Percentiles rank a stretch among this genome's conserved stretches.
phyloP scores from a whole-genome alignment of 148 eudicot species.

The Nepenthes mirabilis region DNA sequence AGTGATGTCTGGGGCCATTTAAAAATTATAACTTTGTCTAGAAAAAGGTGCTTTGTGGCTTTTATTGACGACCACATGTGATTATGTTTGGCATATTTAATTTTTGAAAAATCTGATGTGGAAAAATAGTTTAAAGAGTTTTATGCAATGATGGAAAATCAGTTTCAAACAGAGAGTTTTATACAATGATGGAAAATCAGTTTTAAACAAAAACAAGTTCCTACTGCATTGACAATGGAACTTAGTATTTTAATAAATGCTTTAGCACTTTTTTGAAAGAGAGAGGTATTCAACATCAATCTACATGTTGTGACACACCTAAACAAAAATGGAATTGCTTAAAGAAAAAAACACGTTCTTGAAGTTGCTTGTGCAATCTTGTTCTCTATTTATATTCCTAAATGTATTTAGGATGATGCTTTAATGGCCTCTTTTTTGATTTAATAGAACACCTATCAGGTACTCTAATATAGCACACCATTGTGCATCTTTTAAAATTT shows the following conservation, averaged over 20 bases:
- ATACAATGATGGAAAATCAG: background rate
- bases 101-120: background rate
- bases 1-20: conserved; percentile 3
- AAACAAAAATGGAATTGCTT: background rate
- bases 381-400: background rate
- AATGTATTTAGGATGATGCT: background rate
- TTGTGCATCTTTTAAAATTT: background rate
- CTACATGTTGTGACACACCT: background rate
- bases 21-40: background rate
- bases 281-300: background rate
- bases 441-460: background rate
- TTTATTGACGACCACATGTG: background rate
- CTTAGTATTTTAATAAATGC: background rate
- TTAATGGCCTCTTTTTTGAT: background rate
- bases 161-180: background rate
- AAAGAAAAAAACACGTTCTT: background rate
- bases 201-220: background rate
- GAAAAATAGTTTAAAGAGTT: background rate
- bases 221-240: conserved; percentile 2
- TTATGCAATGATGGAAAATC: background rate
- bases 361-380: background rate
- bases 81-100: background rate
- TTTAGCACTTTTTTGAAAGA: background rate
- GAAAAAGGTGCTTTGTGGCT: background rate
- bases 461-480: background rate